Conservation (phyloP, 176 grass and related monocot genomes). For the Rhynchospora tenuis region DNA sequence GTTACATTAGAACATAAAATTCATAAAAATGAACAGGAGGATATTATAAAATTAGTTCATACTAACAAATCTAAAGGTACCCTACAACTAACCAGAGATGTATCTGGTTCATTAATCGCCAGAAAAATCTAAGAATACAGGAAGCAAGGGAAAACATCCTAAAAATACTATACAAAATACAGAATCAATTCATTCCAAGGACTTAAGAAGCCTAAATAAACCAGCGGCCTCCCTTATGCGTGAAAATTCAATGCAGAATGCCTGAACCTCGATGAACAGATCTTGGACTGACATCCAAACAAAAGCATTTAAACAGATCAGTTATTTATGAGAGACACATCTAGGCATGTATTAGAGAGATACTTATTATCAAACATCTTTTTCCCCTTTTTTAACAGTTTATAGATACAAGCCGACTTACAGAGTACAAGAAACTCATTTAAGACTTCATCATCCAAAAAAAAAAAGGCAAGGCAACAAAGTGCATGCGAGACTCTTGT, state of each 20-base stretch:
- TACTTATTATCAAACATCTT: neutral
- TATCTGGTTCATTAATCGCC: neutral
- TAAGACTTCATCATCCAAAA: neutral
- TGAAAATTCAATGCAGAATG: conserved; percentile 90
- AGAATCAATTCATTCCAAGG: conserved; percentile 55
- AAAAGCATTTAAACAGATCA: conserved; percentile 22
- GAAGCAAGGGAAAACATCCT: neutral
- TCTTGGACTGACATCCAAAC: conserved; percentile 65
- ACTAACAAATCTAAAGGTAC: conserved; percentile 10
- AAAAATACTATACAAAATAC: conserved; percentile 29
- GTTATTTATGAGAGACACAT: neutral
- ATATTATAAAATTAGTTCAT: conserved; percentile 3
- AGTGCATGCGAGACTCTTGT: neutral
- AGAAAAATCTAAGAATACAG: conserved; percentile 10
- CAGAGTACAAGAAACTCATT: neutral
- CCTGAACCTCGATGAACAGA: conserved; percentile 89
- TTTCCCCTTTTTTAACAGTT: neutral
- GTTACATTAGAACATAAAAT: neutral
- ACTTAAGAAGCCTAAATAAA: conserved; percentile 87
- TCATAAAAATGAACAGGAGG: neutral
- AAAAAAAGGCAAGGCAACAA: neutral
- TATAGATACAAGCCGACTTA: neutral
- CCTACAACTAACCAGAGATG: conserved; percentile 1
- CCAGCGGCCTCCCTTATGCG: conserved; percentile 81
- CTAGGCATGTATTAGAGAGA: neutral